Base-by-base conservation (phyloP, 1,284 basidiomycete genomes). In the Microbotryum scabiosae region DNA sequence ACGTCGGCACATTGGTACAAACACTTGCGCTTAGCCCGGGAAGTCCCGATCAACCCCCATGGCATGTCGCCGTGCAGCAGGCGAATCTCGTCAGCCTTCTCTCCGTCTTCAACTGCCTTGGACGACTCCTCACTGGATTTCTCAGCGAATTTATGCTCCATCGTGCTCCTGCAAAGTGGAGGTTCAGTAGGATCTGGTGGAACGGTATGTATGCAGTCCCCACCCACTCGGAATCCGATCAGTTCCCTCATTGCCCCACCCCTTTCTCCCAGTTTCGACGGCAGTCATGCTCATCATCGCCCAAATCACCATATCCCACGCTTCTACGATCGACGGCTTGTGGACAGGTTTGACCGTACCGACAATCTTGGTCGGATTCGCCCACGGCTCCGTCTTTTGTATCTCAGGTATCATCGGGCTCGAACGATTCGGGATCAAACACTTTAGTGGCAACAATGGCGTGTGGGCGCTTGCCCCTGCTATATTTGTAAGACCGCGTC, bases 51-150 rank as follows among this genome's bases (percentile, higher is more conserved):
- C 25, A 30, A 26, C n/a, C 57, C 18, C 41, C 55, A 1, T n/a
- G 21, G 23, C 26, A 59, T 2, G 43, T 63, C 43, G 57, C 64
- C 12, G 44, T 46, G 8, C 18, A 49, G 12, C 67, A 69, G 21
- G 55, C 65, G 2, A 53, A 51, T 41, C 62, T 69, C 43, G 67
- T 69, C 48, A 67, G 65, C 26, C 61, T 67, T 21, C 61, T 69
- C n/a, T 67, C 65, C 21, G 25, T 69, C 41, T 64, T 56, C 55
- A 69, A 69, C 60, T 66, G 56, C 49, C 44, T 60, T 41, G 67
- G 67, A 10, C 63, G 67, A 7, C 61, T 69, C 28, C 7, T 52
- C 20, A 36, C 51, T 10, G 67, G 67, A 20, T 64, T 64, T 51
- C 30, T 53, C 18, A 57, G 54, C 18, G 67, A 69, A 45, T 51